phyloP scores from a whole-genome alignment of 1,284 basidiomycete species.

The Porogramme epimiltina region DNA sequence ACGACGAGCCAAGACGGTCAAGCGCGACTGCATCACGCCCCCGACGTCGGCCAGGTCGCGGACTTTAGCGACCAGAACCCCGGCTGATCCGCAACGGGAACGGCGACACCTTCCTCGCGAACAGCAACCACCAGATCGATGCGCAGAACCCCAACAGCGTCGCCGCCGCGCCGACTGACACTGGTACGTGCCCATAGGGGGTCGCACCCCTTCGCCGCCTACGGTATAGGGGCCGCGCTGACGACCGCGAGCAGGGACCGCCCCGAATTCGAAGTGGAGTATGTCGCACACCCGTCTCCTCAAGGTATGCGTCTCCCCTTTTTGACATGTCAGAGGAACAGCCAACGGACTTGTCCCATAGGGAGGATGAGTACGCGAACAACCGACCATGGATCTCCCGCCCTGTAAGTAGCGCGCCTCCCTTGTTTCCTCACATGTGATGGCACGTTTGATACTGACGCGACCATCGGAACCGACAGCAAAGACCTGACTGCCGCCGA shows the following conservation, averaged over 20 bases:
- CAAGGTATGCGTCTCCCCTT: constrained; percentile 17
- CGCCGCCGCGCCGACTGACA: constrained; percentile 28
- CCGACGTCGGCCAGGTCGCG: constrained; percentile 30
- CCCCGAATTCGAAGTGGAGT: constrained; percentile 31
- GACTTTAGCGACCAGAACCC: constrained; percentile 25
- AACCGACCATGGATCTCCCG: constrained; percentile 30
- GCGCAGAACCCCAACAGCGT: constrained; percentile 29
- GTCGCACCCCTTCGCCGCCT: too few species aligned
- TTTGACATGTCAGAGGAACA: not conserved
- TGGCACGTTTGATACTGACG: constrained; percentile 7
- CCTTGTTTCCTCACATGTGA: constrained; percentile 2
- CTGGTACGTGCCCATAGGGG: constrained; percentile 12
- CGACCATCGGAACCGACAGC: constrained; percentile 16
- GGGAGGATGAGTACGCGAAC: constrained; percentile 33
- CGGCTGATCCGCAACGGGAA: constrained; percentile 31
- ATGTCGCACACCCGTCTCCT: constrained; percentile 30
- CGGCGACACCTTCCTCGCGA: constrained; percentile 29
- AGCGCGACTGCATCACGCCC: constrained; percentile 25
- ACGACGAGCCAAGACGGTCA: constrained; percentile 8
- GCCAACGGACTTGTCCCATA: constrained; percentile 3
- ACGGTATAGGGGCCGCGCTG: not conserved
- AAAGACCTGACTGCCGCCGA: constrained; percentile 40
- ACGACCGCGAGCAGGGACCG: constrained; percentile 18
- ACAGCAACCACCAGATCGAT: constrained; percentile 28
- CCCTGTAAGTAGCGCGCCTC: constrained; percentile 21